Base-by-base conservation (phyloP, 208 protist species). In the Leishmania turanica region DNA sequence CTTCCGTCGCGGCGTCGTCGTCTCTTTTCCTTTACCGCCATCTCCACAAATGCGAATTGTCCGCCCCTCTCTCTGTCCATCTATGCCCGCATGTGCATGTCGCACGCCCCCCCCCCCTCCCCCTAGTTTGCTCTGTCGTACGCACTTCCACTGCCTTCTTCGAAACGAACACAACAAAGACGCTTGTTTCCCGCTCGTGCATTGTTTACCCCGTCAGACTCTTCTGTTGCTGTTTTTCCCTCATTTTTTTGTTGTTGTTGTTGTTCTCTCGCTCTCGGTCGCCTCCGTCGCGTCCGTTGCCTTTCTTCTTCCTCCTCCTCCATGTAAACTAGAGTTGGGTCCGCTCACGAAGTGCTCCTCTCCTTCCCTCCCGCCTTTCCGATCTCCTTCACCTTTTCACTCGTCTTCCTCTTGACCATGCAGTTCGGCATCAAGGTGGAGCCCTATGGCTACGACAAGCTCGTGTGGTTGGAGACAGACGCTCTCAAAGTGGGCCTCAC, bases 401-500 rank as follows among this genome's bases (percentile, higher is more conserved):
- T 42, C 24, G 6, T n/a, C 45, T 64, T 53, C 34, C 51, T n/a
- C 24, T n/a, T 45, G 21, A 45, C 3, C 15, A 88, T 89, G 80
- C 60, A 65, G 4, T 92, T 87, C 75, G 78, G 51, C 70, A 82
- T 85, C 70, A 64, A 45, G 27, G 86, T 89, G 37, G 68, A 81
- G 73, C 68, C 83, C 21, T 88, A 89, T 76, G 89, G 89, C 69
- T 84, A 84, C 19, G 91, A 85, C 65, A 84, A 85, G 70, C 54
- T 88, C 24, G 86, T 93, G 34, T 85, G 78, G 49, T 78, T 95
- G n/a, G 70, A 82, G 79, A 87, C 83, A 27, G 85, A 81, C 24
- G 54, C 34, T 4, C 80, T 95, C 8, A 84, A 87, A 49, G 85
- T 88, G 37, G 77, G 81, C 62, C 65, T 95, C 49, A 85, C 83